Evolutionary conservation across 768 basidiomycete species (phyloP).

Genomic region (Trametes villosa): DNA sequence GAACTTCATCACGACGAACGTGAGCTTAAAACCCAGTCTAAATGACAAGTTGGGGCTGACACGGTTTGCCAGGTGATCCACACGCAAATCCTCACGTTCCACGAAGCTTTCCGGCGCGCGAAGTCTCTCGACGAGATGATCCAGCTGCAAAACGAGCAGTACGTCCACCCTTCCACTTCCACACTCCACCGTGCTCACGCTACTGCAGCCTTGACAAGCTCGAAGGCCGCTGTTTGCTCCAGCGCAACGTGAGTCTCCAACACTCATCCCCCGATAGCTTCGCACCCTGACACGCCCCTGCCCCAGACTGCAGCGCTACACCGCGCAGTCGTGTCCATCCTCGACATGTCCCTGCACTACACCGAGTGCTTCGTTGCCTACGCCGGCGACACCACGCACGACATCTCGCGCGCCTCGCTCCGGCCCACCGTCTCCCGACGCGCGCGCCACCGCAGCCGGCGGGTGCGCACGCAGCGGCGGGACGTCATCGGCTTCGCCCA

Average conservation of each 20-base stretch:
- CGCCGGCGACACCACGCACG: constrained; percentile 64
- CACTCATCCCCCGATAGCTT: constrained; percentile 17
- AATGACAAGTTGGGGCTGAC: not conserved
- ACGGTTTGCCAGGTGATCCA: constrained; percentile 63
- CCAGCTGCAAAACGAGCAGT: constrained; percentile 70
- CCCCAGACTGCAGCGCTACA: constrained; percentile 70
- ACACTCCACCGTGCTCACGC: not conserved
- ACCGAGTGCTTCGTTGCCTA: constrained; percentile 63
- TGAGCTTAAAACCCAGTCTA: constrained; percentile 34
- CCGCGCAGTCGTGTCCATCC: constrained; percentile 65
- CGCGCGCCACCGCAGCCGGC: constrained; percentile 58
- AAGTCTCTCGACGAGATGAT: constrained; percentile 81
- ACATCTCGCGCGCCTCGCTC: constrained; percentile 43
- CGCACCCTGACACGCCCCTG: not conserved
- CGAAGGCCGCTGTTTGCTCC: constrained; percentile 65
- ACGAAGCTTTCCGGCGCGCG: constrained; percentile 53
- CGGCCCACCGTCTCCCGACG: constrained; percentile 37
- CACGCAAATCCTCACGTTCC: constrained; percentile 62
- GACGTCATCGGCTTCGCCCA: constrained; percentile 68
- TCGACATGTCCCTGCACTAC: constrained; percentile 78
- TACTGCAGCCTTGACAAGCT: constrained; percentile 60
- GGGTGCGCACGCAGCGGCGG: constrained; percentile 54
- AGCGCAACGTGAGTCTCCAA: constrained; percentile 49
- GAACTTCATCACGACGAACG: constrained; percentile 76
- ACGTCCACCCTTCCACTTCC: constrained; percentile 30